A percentile compares a stretch with the other conserved stretches of the same genome.
These are phyloP conservation scores for Quercus tomentella DNA, from an alignment of 331 rosid species.

Conservation along the genomic window DNA sequence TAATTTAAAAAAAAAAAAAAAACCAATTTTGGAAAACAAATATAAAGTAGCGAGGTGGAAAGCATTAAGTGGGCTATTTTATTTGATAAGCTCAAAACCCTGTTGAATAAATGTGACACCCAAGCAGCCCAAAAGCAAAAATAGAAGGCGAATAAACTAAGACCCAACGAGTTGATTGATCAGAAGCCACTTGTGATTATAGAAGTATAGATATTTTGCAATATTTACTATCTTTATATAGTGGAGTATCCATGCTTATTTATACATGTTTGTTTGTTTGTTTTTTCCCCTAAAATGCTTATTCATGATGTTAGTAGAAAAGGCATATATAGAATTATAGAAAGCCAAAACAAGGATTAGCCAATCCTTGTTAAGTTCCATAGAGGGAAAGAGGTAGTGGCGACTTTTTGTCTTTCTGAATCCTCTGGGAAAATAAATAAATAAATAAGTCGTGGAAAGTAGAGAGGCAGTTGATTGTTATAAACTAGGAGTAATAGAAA, in stretches of 20 bases:
- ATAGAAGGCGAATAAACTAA: neutral
- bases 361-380: constrained; percentile 23
- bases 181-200: constrained; percentile 8
- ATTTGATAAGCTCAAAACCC: neutral
- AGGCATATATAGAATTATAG: neutral
- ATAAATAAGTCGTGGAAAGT: neutral
- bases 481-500: neutral
- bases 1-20: no score
- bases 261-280: no score
- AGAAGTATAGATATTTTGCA: neutral
- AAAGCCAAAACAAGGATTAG: constrained; percentile 6
- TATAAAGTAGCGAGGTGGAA: no score
- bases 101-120: neutral
- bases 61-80: no score
- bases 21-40: no score
- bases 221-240: neutral
- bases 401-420: constrained; percentile 11
- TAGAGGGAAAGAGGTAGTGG: constrained; percentile 10
- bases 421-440: neutral
- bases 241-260: neutral
- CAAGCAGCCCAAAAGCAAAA: neutral
- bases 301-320: neutral
- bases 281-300: neutral
- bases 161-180: neutral
- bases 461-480: constrained; percentile 11